Evolutionary conservation across 345 rosid species (phyloP).

Genomic region (Gossypium herbaceum): DNA sequence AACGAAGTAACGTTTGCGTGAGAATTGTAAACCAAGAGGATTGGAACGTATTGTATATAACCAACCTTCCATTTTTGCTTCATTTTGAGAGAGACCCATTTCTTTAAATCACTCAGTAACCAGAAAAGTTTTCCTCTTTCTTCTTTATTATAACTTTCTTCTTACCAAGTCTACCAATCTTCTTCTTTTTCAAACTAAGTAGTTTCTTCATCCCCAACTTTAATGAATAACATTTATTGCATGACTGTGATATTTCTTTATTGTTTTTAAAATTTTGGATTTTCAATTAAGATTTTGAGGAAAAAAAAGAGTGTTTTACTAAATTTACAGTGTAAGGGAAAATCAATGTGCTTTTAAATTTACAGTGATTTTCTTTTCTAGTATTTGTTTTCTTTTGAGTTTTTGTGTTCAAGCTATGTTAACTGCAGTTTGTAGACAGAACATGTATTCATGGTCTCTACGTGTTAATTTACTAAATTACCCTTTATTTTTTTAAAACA

Average conservation of each 20-base stretch:
- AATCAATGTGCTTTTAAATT: not conserved
- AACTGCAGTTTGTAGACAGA: not conserved
- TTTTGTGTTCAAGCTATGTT: not conserved
- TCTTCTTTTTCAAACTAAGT: not conserved
- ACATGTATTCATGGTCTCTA: not conserved
- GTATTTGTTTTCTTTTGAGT: not conserved
- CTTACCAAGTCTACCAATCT: too few relatives aligned
- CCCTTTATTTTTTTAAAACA: not conserved
- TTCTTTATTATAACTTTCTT: not conserved
- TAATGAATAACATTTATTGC: not conserved
- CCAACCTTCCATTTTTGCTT: slow-evolving; percentile 88
- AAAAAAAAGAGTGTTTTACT: too few relatives aligned
- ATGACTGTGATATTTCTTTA: not conserved
- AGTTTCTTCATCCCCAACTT: not conserved
- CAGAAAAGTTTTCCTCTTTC: not conserved
- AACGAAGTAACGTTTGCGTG: slow-evolving; percentile 75
- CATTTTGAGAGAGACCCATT: slow-evolving; percentile 35
- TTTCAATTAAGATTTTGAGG: not conserved
- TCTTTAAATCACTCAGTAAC: slow-evolving; percentile 10
- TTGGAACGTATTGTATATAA: slow-evolving; percentile 65
- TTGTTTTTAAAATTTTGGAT: not conserved
- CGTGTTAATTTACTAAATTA: not conserved
- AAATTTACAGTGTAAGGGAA: slow-evolving; percentile 16
- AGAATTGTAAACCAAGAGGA: slow-evolving; percentile 71
- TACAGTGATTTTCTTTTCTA: not conserved